Conservation (phyloP, 305 asterid species). For the Caryopteris hybrid region DNA sequence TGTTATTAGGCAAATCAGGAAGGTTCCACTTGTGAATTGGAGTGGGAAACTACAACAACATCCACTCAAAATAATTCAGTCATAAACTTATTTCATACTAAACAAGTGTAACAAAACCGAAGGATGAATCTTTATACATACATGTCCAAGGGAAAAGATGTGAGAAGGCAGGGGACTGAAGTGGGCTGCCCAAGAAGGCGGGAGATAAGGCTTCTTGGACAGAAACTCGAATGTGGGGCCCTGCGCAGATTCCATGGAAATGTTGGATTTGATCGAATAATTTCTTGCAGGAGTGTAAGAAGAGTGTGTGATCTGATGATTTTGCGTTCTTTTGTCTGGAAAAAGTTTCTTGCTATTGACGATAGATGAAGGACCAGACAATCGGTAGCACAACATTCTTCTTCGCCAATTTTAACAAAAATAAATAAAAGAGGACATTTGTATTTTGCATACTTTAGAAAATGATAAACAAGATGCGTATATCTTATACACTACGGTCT, state of each 20-base stretch:
- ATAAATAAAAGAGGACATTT: too few relatives aligned
- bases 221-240: constrained; percentile 45
- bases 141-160: constrained; percentile 73
- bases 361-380: constrained; percentile 17
- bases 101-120: neutral
- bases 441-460: too few relatives aligned
- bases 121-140: constrained; percentile 19
- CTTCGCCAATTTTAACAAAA: too few relatives aligned
- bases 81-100: neutral
- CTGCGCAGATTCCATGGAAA: constrained; percentile 34
- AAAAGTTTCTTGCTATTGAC: constrained; percentile 6
- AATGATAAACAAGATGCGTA: too few relatives aligned
- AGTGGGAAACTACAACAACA: constrained; percentile 64
- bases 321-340: constrained; percentile 1
- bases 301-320: neutral
- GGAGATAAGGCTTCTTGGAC: constrained; percentile 54
- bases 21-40: constrained; percentile 94
- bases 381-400: constrained; percentile 14
- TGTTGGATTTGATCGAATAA: constrained; percentile 14
- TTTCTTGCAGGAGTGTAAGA: constrained; percentile 13
- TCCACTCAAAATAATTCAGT: neutral
- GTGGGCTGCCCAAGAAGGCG: constrained; percentile 86
- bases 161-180: constrained; percentile 77
- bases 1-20: constrained; percentile 80
- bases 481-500: too few relatives aligned